A percentile compares a stretch with the other conserved stretches of the same genome.
These are phyloP conservation scores for Sparassis latifolia DNA, from an alignment of 1,284 basidiomycete species.

Conservation along the genomic window DNA sequence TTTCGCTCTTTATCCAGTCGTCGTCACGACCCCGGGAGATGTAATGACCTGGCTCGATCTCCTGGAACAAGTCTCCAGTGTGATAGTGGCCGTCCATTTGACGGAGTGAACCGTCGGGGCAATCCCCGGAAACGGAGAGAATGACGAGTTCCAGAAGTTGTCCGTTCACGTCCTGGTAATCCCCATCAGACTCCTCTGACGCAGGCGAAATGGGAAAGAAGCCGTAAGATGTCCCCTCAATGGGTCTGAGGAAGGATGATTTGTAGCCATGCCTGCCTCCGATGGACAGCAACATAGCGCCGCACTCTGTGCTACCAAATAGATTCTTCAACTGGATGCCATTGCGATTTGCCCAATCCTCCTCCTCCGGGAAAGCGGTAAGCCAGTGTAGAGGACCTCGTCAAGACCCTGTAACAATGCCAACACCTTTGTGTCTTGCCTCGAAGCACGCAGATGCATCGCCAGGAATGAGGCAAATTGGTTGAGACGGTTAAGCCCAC, in stretches of 20 bases:
- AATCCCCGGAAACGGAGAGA: constrained; percentile 55
- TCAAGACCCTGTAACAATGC: constrained; percentile 36
- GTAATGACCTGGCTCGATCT: constrained; percentile 47
- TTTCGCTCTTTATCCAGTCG: constrained; percentile 76
- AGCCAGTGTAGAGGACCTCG: constrained; percentile 24
- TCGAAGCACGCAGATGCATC: constrained; percentile 53
- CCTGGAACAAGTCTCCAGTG: constrained; percentile 69
- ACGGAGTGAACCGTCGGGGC: constrained; percentile 55
- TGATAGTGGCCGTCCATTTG: constrained; percentile 59
- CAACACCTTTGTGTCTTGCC: constrained; percentile 52
- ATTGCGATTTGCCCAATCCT: constrained; percentile 52
- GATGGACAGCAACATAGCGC: constrained; percentile 54
- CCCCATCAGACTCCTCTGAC: constrained; percentile 26
- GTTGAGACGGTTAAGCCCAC: constrained; percentile 63
- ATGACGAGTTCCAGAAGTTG: constrained; percentile 61
- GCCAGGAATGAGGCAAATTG: constrained; percentile 67
- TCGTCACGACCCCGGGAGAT: constrained; percentile 63
- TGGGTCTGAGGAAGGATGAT: constrained; percentile 35
- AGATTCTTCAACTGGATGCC: constrained; percentile 59
- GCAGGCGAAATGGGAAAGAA: constrained; percentile 47
- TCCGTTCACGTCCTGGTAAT: constrained; percentile 41
- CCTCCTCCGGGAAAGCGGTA: constrained; percentile 27
- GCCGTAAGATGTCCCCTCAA: constrained; percentile 50
- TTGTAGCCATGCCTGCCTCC: constrained; percentile 35
- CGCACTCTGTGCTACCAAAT: constrained; percentile 72